A percentile compares a stretch with the other conserved stretches of the same genome.
Evolutionary conservation across 192 early-diverging fungal species (phyloP).

Genomic region (Coemansia sp.): DNA sequence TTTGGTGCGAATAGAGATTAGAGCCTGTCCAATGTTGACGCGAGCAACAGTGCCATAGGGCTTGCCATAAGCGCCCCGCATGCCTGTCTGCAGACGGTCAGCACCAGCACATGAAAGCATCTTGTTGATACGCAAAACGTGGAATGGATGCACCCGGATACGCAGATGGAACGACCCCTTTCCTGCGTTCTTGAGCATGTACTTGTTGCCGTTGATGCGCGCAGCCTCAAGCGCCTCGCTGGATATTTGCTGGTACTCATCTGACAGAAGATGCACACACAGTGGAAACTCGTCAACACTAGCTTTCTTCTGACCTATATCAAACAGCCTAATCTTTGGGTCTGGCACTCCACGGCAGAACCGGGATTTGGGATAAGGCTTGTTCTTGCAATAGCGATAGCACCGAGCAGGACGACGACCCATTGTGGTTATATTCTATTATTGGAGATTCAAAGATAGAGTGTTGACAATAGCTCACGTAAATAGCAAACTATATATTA

Average conservation of each 20-base stretch:
- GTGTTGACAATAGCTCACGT: no score
- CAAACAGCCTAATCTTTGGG: constrained; percentile 97
- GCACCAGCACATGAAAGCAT: constrained; percentile 99
- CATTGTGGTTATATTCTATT: constrained; percentile 53
- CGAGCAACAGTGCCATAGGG: constrained; percentile 93
- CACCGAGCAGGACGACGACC: constrained; percentile 99
- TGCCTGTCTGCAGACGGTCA: constrained; percentile 98
- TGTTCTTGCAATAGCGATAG: constrained; percentile 99
- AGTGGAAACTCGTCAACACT: constrained; percentile 98
- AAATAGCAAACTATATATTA: no score
- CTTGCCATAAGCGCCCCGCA: constrained; percentile 99
- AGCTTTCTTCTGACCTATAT: constrained; percentile 97
- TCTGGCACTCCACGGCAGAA: constrained; percentile 99
- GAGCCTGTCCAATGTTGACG: constrained; percentile 97
- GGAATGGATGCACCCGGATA: constrained; percentile 98
- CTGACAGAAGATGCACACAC: constrained; percentile 92
- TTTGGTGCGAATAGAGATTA: constrained; percentile 95
- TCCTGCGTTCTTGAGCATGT: constrained; percentile 93
- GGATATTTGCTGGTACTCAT: constrained; percentile 98
- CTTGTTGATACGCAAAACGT: constrained; percentile 99
- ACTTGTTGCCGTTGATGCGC: constrained; percentile 98
- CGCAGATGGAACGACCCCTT: constrained; percentile 99
- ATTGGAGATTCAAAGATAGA: no score
- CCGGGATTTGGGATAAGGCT: constrained; percentile 98
- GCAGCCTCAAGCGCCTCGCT: constrained; percentile 98